phyloP scores from a whole-genome alignment of 129 eudicot species.

The Flaveria trinervia region DNA sequence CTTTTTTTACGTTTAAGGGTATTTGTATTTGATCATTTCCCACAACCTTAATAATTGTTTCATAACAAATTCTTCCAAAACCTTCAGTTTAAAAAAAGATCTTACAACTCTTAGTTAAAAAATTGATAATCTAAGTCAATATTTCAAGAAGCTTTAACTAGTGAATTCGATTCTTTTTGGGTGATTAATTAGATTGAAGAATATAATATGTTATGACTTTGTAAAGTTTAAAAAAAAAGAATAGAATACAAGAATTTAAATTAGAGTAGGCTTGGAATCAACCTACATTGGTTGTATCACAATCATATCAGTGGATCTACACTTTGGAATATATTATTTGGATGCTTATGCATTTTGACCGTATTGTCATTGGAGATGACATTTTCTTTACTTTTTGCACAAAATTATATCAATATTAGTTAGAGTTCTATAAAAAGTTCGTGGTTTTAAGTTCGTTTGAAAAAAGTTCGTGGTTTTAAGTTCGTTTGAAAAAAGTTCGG shows the following conservation, averaged over 20 bases:
- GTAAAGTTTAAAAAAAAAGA: slow-evolving; percentile 22
- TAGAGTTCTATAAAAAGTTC: no score
- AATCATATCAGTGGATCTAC: slow-evolving; percentile 38
- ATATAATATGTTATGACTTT: slow-evolving; percentile 25
- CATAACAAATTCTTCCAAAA: no score
- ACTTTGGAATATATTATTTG: slow-evolving; percentile 32
- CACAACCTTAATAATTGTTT: no score
- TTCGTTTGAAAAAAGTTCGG: no score
- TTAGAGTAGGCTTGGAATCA: slow-evolving; percentile 31
- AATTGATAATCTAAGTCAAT: no score
- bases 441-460: no score
- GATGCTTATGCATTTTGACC: slow-evolving; percentile 33
- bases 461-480: no score
- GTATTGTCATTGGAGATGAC: slow-evolving; percentile 14
- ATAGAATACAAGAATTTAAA: slow-evolving; percentile 27
- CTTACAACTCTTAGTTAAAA: no score
- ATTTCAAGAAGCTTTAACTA: neutral
- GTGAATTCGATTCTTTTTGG: slow-evolving; percentile 7
- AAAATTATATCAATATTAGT: no score
- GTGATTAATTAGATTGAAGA: slow-evolving; percentile 13
- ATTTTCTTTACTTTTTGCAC: slow-evolving; percentile 4
- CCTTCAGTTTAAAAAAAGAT: no score
- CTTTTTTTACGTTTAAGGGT: no score
- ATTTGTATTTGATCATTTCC: no score
- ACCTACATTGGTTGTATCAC: slow-evolving; percentile 31